Evolutionary conservation across 2,329 filamentous ascomycete genomes (phyloP).

Genomic region (Graphilbum fragrans): DNA sequence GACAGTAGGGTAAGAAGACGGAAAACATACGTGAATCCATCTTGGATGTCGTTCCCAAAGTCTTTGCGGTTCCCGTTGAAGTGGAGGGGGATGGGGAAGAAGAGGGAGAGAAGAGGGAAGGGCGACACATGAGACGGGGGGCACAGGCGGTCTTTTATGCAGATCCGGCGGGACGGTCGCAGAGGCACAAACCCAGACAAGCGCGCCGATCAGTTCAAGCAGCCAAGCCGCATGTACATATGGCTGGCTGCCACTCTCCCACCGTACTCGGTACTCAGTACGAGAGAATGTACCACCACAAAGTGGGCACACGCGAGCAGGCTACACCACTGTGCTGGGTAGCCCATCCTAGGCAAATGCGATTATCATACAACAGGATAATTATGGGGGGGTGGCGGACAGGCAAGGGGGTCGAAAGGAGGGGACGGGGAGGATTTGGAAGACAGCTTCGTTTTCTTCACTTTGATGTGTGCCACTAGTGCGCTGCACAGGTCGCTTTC

Average conservation of each 20-base stretch:
- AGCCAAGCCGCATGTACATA: not conserved
- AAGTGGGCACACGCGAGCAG: too few relatives aligned
- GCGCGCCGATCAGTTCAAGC: not conserved
- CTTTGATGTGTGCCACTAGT: too few relatives aligned
- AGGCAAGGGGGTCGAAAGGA: too few relatives aligned
- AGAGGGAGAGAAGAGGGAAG: not conserved
- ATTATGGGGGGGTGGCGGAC: too few relatives aligned
- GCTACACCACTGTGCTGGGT: too few relatives aligned
- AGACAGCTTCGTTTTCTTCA: too few relatives aligned
- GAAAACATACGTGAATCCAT: conserved; percentile 5
- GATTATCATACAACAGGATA: too few relatives aligned
- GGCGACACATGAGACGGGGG: not conserved
- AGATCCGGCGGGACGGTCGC: conserved; percentile 2
- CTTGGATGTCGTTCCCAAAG: conserved; percentile 1
- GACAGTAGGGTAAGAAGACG: not conserved
- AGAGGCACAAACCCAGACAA: not conserved
- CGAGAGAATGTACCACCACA: too few relatives aligned
- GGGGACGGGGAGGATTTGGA: too few relatives aligned
- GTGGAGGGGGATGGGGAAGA: not conserved
- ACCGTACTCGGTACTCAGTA: too few relatives aligned
- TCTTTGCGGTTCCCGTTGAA: not conserved
- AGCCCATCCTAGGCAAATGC: too few relatives aligned
- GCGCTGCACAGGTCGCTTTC: too few relatives aligned
- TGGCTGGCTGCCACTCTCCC: not conserved
- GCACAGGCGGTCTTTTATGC: conserved; percentile 5